Evolutionary conservation across 495 filamentous ascomycete species (phyloP).

Genomic region (Haplographium delicatum): DNA sequence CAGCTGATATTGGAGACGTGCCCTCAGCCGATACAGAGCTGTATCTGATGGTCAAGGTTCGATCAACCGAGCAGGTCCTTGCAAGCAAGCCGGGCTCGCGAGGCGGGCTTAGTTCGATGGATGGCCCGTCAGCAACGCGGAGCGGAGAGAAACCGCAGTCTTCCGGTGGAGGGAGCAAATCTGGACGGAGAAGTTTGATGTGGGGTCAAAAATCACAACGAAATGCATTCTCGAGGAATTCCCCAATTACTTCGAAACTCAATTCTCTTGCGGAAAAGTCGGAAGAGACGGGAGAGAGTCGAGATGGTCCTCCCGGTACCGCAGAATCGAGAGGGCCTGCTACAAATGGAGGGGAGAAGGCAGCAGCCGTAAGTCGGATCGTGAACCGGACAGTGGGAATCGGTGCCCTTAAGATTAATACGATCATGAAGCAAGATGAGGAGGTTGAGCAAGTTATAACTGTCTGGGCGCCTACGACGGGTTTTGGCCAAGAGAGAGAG

Average conservation of each 20-base stretch:
- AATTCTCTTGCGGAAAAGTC: constrained; percentile 43
- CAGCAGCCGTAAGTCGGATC: constrained; percentile 23
- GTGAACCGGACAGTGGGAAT: constrained; percentile 70
- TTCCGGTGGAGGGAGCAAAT: constrained; percentile 31
- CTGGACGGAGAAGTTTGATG: constrained; percentile 77
- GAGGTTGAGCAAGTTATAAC: constrained; percentile 73
- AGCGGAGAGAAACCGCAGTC: constrained; percentile 10
- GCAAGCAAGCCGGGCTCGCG: constrained; percentile 37
- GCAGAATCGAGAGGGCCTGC: constrained; percentile 44
- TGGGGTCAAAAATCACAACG: constrained; percentile 58
- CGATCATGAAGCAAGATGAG: constrained; percentile 67
- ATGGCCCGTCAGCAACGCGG: background rate
- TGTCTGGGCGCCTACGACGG: constrained; percentile 64
- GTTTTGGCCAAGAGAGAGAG: constrained; percentile 41
- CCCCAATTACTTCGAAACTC: constrained; percentile 34
- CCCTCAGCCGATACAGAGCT: constrained; percentile 60
- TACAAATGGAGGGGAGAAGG: constrained; percentile 34
- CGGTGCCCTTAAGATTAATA: constrained; percentile 74
- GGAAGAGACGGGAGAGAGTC: constrained; percentile 30
- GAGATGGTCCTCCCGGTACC: constrained; percentile 40
- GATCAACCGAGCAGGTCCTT: constrained; percentile 52
- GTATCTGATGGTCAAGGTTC: constrained; percentile 79
- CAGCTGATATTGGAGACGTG: constrained; percentile 77
- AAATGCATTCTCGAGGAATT: constrained; percentile 40
- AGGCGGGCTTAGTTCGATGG: constrained; percentile 7